These are phyloP conservation scores for Trichomonas gallinae DNA, from an alignment of 208 protist genomes.

Conservation along the genomic window DNA sequence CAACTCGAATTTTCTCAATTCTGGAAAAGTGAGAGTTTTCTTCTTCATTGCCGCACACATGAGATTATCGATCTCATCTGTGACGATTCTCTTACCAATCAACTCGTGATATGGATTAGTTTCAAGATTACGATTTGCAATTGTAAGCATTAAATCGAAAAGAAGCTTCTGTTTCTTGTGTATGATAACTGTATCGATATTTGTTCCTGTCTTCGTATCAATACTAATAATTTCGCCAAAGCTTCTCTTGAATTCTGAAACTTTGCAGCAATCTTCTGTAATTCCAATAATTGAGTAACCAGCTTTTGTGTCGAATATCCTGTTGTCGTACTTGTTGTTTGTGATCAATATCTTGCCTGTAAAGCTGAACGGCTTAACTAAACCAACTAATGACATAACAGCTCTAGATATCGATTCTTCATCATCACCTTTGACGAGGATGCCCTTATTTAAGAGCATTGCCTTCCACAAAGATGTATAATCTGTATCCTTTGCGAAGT, in stretches of 20 bases:
- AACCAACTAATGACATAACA: background rate
- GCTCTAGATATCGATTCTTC: background rate
- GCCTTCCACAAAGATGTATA: background rate
- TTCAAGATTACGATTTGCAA: background rate
- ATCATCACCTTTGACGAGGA: background rate
- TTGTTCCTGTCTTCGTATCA: background rate
- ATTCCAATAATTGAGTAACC: background rate
- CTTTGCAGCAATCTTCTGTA: background rate
- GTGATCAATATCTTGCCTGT: background rate
- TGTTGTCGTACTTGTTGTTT: background rate
- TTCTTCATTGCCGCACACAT: background rate
- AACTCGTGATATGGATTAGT: background rate
- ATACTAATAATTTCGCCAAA: background rate
- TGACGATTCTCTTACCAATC: background rate
- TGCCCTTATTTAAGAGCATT: background rate
- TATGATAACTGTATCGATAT: background rate
- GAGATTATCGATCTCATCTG: background rate
- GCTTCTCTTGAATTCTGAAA: background rate
- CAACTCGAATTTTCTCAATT: background rate
- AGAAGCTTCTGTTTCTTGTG: background rate
- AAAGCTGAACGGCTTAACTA: background rate
- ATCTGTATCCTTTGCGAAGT: background rate
- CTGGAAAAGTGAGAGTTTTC: background rate
- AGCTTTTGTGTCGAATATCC: background rate
- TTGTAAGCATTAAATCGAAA: background rate